Conservation (phyloP, 2,329 filamentous ascomycete genomes). For the Colletotrichum destructivum region DNA sequence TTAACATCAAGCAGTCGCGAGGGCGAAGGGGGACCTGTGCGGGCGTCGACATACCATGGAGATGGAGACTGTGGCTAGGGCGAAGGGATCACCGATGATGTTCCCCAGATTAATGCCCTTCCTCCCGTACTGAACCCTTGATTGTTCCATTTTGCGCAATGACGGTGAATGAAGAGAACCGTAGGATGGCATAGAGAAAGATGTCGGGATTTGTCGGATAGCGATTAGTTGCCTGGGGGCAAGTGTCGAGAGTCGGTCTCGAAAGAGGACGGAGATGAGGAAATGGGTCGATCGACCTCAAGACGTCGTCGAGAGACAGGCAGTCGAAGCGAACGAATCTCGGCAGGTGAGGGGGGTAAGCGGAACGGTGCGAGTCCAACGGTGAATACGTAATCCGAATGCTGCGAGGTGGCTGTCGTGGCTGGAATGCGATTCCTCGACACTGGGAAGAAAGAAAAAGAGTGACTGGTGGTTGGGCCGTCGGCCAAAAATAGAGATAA, state of each 20-base stretch:
- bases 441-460: slow-evolving; percentile 39
- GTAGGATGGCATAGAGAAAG: slow-evolving; percentile 80
- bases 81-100: slow-evolving; percentile 96
- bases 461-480: slow-evolving; percentile 41
- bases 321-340: not conserved
- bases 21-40: slow-evolving; percentile 1
- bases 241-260: slow-evolving; percentile 20
- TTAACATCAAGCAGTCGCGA: slow-evolving; percentile 7
- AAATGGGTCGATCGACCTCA: slow-evolving; percentile 13
- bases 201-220: slow-evolving; percentile 9
- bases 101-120: slow-evolving; percentile 84
- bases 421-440: slow-evolving; percentile 38
- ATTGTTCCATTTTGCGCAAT: slow-evolving; percentile 85
- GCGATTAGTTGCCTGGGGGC: slow-evolving; percentile 32
- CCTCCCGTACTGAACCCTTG: slow-evolving; percentile 68
- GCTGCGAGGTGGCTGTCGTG: slow-evolving; percentile 37
- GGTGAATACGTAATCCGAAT: slow-evolving; percentile 35
- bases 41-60: slow-evolving; percentile 76
- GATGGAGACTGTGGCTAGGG: slow-evolving; percentile 94
- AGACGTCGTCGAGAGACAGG: not conserved
- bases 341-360: not conserved
- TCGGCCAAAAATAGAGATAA: slow-evolving; percentile 16
- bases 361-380: slow-evolving; percentile 12
- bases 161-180: slow-evolving; percentile 81
- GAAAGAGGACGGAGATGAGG: not conserved